Percentiles rank a stretch among this genome's conserved stretches.
Evolutionary conservation across 345 rosid species (phyloP).

Genomic region (Bruguiera gymnorhiza): DNA sequence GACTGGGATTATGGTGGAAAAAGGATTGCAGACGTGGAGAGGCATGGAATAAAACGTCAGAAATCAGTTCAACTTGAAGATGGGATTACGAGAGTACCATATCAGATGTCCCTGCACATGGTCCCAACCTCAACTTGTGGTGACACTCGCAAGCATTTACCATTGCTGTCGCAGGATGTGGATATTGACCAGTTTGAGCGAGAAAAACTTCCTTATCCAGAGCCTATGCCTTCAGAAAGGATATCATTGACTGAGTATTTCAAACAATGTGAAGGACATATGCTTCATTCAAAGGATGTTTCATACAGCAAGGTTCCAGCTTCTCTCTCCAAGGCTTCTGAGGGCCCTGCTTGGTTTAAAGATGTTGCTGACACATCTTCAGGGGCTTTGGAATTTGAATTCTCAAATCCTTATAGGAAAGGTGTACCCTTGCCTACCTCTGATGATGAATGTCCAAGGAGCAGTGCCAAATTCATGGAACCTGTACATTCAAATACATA

Average conservation of each 20-base stretch:
- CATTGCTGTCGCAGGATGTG: slow-evolving; percentile 13
- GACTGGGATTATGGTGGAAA: slow-evolving; percentile 36
- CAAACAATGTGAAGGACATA: slow-evolving; percentile 32
- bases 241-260: slow-evolving; percentile 24
- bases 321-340: slow-evolving; percentile 32
- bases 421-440: slow-evolving; percentile 31
- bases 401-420: slow-evolving; percentile 27
- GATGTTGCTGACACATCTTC: slow-evolving; percentile 39
- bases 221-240: slow-evolving; percentile 34
- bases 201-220: slow-evolving; percentile 33
- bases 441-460: slow-evolving; percentile 32
- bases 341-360: slow-evolving; percentile 21
- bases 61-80: slow-evolving; percentile 37
- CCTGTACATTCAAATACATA: slow-evolving; percentile 22
- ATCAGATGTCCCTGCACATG: slow-evolving; percentile 23
- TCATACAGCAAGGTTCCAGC: slow-evolving; percentile 22
- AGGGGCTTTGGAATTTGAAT: slow-evolving; percentile 30
- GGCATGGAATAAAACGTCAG: slow-evolving; percentile 24
- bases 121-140: slow-evolving; percentile 35
- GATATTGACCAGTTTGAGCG: slow-evolving; percentile 29
- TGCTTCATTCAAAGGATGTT: slow-evolving; percentile 34
- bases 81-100: slow-evolving; percentile 26
- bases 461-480: slow-evolving; percentile 33
- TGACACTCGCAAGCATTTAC: slow-evolving; percentile 27
- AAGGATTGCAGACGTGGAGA: slow-evolving; percentile 25